Percentiles rank a stretch among this genome's conserved stretches.
Evolutionary conservation across 2,329 filamentous ascomycete genomes (phyloP).

Genomic region (Fusarium gaditjirri): DNA sequence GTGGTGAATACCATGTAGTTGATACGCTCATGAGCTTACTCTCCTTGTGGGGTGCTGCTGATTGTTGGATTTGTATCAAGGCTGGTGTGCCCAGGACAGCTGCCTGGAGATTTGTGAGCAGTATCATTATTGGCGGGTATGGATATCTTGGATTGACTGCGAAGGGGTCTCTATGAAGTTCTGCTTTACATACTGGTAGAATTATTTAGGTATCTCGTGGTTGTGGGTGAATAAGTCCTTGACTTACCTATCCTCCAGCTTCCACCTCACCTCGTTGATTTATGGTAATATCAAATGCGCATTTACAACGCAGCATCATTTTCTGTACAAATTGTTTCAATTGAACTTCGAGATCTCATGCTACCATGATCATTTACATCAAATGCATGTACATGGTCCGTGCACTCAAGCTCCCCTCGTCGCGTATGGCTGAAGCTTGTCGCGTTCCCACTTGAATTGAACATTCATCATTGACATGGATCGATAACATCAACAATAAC

Average conservation of each 20-base stretch:
- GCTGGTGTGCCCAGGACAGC: conserved; percentile 32
- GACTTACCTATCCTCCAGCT: background rate
- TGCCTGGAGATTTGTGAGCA: conserved; percentile 19
- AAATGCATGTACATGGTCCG: conserved; percentile 8
- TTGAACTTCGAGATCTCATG: background rate
- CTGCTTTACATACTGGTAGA: background rate
- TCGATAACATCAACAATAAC: conserved; percentile 28
- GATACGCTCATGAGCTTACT: conserved; percentile 40
- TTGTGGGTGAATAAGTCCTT: background rate
- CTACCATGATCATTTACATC: background rate
- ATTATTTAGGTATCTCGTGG: background rate
- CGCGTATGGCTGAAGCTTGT: conserved; percentile 24
- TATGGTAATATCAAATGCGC: background rate
- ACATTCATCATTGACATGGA: conserved; percentile 34
- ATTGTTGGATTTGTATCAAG: conserved; percentile 41
- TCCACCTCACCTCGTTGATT: background rate
- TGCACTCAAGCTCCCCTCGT: conserved; percentile 17
- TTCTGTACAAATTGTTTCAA: background rate
- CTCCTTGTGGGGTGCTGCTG: conserved; percentile 28
- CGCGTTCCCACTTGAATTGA: conserved; percentile 26
- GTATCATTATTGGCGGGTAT: conserved; percentile 27
- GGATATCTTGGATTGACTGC: conserved; percentile 35
- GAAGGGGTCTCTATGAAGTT: conserved; percentile 8
- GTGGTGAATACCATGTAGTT: conserved; percentile 25
- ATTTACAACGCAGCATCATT: no score